phyloP scores from a whole-genome alignment of 2,329 filamentous ascomycete species.

The Zasmidium angulare region DNA sequence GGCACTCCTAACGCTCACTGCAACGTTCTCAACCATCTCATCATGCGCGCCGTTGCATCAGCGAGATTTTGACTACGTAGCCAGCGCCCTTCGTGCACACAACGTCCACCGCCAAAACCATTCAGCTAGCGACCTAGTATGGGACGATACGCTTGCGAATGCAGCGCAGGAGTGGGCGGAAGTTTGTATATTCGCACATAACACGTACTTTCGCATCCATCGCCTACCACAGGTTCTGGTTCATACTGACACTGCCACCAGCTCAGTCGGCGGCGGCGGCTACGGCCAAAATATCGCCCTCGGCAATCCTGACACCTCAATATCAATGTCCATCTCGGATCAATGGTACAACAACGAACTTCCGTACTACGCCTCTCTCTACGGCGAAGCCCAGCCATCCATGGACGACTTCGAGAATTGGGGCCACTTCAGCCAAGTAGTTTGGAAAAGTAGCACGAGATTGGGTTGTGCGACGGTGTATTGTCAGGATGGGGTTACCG shows the following conservation, averaged over 20 bases:
- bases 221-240: not conserved
- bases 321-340: constrained; percentile 70
- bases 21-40: not conserved
- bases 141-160: constrained; percentile 62
- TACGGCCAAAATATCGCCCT: constrained; percentile 94
- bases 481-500: constrained; percentile 55
- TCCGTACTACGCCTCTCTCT: constrained; percentile 53
- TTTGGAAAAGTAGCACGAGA: constrained; percentile 64
- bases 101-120: not conserved
- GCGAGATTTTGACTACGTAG: not conserved
- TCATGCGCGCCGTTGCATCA: not conserved
- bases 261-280: constrained; percentile 56
- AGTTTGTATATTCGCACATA: constrained; percentile 70
- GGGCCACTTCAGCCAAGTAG: constrained; percentile 75
- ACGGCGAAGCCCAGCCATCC: constrained; percentile 59
- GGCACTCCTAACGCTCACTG: not conserved
- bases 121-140: constrained; percentile 39
- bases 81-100: not conserved
- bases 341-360: constrained; percentile 88
- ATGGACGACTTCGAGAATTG: constrained; percentile 62
- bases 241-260: constrained; percentile 34
- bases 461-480: constrained; percentile 63
- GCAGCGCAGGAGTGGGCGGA: constrained; percentile 65
- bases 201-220: constrained; percentile 59
- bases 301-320: constrained; percentile 54